These are phyloP conservation scores for Phytophthora macrochlamydospora DNA, from an alignment of 352 stramenopile species.

Conservation along the genomic window DNA sequence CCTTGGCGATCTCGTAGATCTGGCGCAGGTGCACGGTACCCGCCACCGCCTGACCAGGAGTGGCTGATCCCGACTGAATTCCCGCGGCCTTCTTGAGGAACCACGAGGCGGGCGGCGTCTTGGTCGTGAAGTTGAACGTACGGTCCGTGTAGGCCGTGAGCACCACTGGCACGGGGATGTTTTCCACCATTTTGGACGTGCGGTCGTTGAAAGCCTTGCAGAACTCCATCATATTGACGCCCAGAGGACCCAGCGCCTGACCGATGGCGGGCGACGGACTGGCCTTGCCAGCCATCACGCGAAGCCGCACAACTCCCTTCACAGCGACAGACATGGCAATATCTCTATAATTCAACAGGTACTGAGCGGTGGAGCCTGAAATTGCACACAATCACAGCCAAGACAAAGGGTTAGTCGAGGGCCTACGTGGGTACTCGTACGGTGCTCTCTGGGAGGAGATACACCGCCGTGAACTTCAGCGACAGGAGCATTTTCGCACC, in stretches of 20 bases:
- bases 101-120: constrained; percentile 95
- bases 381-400: constrained; percentile 8
- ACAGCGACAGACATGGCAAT: constrained; percentile 50
- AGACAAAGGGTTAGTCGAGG: constrained; percentile 17
- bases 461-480: constrained; percentile 1
- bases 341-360: constrained; percentile 12
- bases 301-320: constrained; percentile 87
- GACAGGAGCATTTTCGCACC: too few species aligned
- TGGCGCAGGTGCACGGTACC: constrained; percentile 93
- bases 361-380: constrained; percentile 4
- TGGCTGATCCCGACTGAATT: constrained; percentile 79
- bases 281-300: constrained; percentile 84
- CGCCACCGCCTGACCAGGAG: constrained; percentile 73
- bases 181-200: constrained; percentile 91
- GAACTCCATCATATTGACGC: constrained; percentile 99
- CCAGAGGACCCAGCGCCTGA: constrained; percentile 94
- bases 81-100: constrained; percentile 93
- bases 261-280: constrained; percentile 88
- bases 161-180: constrained; percentile 93
- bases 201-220: constrained; percentile 99
- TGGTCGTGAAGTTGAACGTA: constrained; percentile 96
- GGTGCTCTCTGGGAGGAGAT: constrained; percentile 1
- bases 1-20: constrained; percentile 98
- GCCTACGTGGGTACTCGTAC: neutral
- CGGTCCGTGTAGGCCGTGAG: constrained; percentile 94